These are phyloP conservation scores for Pseudozyma tsukubaensis DNA, from an alignment of 1,284 basidiomycete genomes.

Conservation along the genomic window DNA sequence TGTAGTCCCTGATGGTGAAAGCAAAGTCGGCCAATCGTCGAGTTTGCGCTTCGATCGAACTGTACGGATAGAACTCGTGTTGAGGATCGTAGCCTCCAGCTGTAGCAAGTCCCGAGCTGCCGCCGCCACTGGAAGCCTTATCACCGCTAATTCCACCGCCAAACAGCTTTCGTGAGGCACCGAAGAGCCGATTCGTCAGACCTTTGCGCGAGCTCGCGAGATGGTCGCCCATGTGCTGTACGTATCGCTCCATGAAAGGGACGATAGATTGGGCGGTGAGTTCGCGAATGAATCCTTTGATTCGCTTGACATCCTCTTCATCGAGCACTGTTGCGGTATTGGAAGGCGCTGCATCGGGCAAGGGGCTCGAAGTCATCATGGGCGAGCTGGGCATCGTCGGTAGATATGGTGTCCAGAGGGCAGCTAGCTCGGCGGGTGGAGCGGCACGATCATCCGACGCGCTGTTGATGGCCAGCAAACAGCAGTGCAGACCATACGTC, in stretches of 20 bases:
- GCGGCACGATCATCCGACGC: constrained; percentile 33
- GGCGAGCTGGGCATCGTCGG: constrained; percentile 17
- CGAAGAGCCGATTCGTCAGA: constrained; percentile 82
- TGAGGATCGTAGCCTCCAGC: constrained; percentile 41
- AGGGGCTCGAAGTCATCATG: neutral
- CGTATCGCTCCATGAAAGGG: constrained; percentile 95
- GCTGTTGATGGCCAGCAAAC: constrained; percentile 63
- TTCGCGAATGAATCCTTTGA: constrained; percentile 86
- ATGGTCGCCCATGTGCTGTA: constrained; percentile 92
- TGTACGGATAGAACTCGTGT: constrained; percentile 69
- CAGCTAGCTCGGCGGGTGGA: constrained; percentile 22
- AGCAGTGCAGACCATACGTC: constrained; percentile 67
- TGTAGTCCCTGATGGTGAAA: constrained; percentile 89
- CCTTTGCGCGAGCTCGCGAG: constrained; percentile 85
- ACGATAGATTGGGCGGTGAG: constrained; percentile 89
- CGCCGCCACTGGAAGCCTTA: constrained; percentile 55
- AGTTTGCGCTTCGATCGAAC: constrained; percentile 71
- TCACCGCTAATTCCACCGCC: constrained; percentile 42
- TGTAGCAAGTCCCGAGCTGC: constrained; percentile 52
- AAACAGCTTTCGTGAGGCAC: constrained; percentile 72
- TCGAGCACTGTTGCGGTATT: constrained; percentile 70
- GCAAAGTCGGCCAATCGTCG: constrained; percentile 91
- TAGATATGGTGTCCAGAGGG: constrained; percentile 25
- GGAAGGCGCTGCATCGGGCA: neutral
- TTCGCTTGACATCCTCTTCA: constrained; percentile 82